Evolutionary conservation across 768 basidiomycete genomes (phyloP), one percentile per base, ranked within the genome.

Genomic region (Pulveroboletus sp.): DNA sequence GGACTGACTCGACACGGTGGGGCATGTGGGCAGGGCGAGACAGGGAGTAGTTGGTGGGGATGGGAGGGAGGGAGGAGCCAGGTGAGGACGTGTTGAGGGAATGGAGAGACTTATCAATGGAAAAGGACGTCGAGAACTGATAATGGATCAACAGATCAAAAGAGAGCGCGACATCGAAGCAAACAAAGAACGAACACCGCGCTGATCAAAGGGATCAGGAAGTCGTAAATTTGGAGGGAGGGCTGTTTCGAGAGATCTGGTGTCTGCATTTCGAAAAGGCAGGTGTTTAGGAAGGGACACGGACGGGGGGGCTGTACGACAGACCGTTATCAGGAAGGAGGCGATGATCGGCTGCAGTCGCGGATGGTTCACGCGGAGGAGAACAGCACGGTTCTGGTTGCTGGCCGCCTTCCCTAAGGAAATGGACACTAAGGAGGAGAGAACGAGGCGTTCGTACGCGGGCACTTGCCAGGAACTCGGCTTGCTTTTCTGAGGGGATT

Each of bases 1-100:
- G 48, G 40, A 69, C 57, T 40, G 72, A 57, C 49, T 76, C 74
- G 51, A 81, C 76, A 28, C 79, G 74, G 60, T 75, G 76, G 40
- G 80, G 78, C 79, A 80, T 81, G 52, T 69, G 57, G 15, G 21
- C 21, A 21, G 55, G 54, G 49, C 51, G 58, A 35, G 55, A 28
- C 11, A 21, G 21, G 21, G 21, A 2, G 21, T 57, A 56, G 55
- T 28, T 35, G 43, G 50, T 37, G 35, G 59, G 54, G 49, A 51
- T 51, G 53, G 53, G 40, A 18, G 12, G 59, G 43, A 55, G 51
- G 45, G 59, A 45, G 38, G 58, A 43, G 33, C 55, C 50, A 15
- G 57, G 50, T 41, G 64, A 59, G 59, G 65, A 52, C 39, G 50
- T 59, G 55, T 40, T 51, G 51, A 59, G 47, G 48, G 57, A 41